Percentiles rank a stretch among this genome's conserved stretches.
Evolutionary conservation across 306 rosid species (phyloP).

Genomic region (Alnus rubra): DNA sequence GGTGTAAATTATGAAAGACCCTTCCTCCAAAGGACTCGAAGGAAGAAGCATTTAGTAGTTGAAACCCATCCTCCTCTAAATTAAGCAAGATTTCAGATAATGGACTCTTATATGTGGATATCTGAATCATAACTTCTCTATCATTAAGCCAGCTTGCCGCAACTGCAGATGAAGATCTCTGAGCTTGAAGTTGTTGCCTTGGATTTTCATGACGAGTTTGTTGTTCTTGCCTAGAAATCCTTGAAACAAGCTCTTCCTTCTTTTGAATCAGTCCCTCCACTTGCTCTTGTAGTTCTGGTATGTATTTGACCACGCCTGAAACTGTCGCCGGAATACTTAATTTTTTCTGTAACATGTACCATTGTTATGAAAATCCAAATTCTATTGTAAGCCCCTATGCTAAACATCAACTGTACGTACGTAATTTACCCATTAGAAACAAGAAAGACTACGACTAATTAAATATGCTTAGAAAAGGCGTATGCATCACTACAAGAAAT

Average conservation of each 20-base stretch:
- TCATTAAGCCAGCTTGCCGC: constrained; percentile 53
- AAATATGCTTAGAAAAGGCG: no score
- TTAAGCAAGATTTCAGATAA: constrained; percentile 43
- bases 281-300: constrained; percentile 63
- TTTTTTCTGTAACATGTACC: constrained; percentile 45
- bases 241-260: constrained; percentile 49
- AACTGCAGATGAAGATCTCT: constrained; percentile 35
- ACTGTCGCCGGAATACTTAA: constrained; percentile 70
- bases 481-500: no score
- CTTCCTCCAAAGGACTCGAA: constrained; percentile 54
- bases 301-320: constrained; percentile 52
- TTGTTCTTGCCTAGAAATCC: constrained; percentile 24
- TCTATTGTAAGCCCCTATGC: no score
- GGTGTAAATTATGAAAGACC: constrained; percentile 54
- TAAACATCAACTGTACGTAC: no score
- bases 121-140: constrained; percentile 51
- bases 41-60: constrained; percentile 59
- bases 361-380: neutral
- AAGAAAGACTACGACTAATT: no score
- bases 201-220: neutral
- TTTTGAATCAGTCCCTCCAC: constrained; percentile 52
- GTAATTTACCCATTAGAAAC: no score
- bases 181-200: neutral
- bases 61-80: constrained; percentile 55
- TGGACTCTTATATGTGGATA: constrained; percentile 41